These are phyloP conservation scores for Albifimbria verrucaria DNA, from an alignment of 2,329 filamentous ascomycete species.

Conservation along the genomic window DNA sequence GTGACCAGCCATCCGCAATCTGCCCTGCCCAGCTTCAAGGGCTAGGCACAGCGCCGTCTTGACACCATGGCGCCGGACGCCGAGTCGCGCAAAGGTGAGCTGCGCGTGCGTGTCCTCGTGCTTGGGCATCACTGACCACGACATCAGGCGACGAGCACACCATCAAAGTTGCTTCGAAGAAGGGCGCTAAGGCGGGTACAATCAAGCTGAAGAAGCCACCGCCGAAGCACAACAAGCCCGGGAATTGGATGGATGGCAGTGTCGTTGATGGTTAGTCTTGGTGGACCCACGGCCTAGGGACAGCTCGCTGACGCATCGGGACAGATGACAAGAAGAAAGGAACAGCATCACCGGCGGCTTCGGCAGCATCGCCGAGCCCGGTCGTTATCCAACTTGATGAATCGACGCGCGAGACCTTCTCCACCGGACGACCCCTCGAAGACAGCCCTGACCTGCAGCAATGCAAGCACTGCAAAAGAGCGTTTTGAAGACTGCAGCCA, in stretches of 20 bases:
- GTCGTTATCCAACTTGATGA: slow-evolving; percentile 71
- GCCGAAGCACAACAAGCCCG: slow-evolving; percentile 62
- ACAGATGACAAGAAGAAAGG: slow-evolving; percentile 55
- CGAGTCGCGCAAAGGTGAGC: slow-evolving; percentile 27
- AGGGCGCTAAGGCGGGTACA: slow-evolving; percentile 44
- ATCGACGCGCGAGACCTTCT: slow-evolving; percentile 72
- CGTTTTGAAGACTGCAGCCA: slow-evolving; percentile 70
- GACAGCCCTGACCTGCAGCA: slow-evolving; percentile 75
- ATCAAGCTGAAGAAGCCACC: slow-evolving; percentile 62
- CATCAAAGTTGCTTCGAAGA: slow-evolving; percentile 61
- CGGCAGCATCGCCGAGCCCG: slow-evolving; percentile 48
- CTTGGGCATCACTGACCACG: slow-evolving; percentile 3
- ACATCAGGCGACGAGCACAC: slow-evolving; percentile 52
- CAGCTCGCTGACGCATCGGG: slow-evolving; percentile 6
- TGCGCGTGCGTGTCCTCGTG: no score
- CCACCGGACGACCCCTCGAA: slow-evolving; percentile 75
- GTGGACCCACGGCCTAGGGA: not conserved
- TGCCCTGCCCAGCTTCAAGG: not conserved
- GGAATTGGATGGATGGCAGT: slow-evolving; percentile 69
- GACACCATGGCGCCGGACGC: slow-evolving; percentile 14
- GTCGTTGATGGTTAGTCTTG: slow-evolving; percentile 60
- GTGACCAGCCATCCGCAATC: not conserved
- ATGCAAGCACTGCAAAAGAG: slow-evolving; percentile 96
- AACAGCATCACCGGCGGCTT: slow-evolving; percentile 36
- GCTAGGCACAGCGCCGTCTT: not conserved